phyloP scores from a whole-genome alignment of 208 protist species.

The Acanthamoeba castellanii region DNA sequence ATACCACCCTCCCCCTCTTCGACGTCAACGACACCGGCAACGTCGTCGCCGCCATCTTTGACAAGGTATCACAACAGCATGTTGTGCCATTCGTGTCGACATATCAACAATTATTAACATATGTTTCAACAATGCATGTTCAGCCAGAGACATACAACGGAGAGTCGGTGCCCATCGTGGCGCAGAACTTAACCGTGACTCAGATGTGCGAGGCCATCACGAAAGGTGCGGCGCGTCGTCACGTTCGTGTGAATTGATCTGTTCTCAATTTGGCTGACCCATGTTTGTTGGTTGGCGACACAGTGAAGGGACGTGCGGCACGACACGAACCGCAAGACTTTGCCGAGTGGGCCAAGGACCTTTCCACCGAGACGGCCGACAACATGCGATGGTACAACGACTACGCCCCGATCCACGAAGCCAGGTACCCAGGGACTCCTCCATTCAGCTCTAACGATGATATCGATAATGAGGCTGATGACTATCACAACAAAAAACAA shows the following conservation, averaged over 20 bases:
- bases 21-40: conserved; percentile 9
- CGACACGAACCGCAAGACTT: not conserved
- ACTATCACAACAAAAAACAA: not conserved
- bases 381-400: conserved; percentile 51
- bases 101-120: too few relatives aligned
- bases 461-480: too few relatives aligned
- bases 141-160: not conserved
- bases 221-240: not conserved
- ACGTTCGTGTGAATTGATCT: not conserved
- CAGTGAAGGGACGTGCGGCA: not conserved
- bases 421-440: not conserved
- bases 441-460: not conserved
- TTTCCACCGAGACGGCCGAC: not conserved
- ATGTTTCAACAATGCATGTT: not conserved
- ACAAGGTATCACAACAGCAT: not conserved
- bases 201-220: conserved; percentile 42
- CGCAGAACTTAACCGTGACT: not conserved
- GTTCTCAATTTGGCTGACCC: not conserved
- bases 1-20: not conserved
- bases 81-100: not conserved
- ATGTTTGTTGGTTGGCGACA: not conserved
- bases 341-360: not conserved
- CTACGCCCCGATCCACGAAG: conserved; percentile 16
- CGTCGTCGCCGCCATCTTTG: not conserved
- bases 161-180: not conserved